Percentiles rank a stretch among this genome's conserved stretches.
phyloP scores from a whole-genome alignment of 768 basidiomycete genomes.

The Pisolithus microcarpus region DNA sequence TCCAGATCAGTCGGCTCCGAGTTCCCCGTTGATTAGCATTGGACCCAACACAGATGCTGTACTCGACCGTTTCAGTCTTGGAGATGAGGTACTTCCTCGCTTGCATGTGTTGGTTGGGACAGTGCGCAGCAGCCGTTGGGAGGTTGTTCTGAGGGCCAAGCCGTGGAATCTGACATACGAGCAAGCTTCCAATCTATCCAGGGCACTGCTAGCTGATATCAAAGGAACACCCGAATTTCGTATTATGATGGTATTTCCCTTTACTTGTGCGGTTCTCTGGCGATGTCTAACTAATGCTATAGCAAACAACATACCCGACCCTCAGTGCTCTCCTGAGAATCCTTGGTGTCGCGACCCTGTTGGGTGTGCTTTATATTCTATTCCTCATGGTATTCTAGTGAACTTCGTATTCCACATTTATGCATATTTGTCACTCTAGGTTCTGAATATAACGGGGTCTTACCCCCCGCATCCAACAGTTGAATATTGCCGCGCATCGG shows the following conservation, averaged over 20 bases:
- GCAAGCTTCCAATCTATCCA: too few relatives aligned
- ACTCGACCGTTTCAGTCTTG: neutral
- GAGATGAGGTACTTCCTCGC: neutral
- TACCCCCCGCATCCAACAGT: neutral
- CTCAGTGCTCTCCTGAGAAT: neutral
- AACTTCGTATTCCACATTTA: neutral
- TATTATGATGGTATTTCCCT: too few relatives aligned
- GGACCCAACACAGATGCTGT: slow-evolving; percentile 4
- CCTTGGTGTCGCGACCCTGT: neutral
- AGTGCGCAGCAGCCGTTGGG: slow-evolving; percentile 2
- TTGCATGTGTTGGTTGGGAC: neutral
- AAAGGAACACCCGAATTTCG: neutral
- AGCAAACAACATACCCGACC: neutral
- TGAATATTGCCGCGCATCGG: neutral
- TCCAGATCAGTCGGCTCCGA: too few relatives aligned
- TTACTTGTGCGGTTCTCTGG: too few relatives aligned
- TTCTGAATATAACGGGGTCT: neutral
- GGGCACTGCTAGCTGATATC: too few relatives aligned
- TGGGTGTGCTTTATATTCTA: neutral
- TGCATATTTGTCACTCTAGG: neutral
- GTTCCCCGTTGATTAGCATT: slow-evolving; percentile 3
- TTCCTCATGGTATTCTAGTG: neutral
- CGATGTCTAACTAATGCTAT: too few relatives aligned
- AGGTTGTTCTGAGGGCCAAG: slow-evolving; percentile 9
- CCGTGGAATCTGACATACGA: neutral